Percentiles rank a stretch among this genome's conserved stretches.
Conservation (phyloP, 768 basidiomycete species). For the Mycena polygramma region DNA sequence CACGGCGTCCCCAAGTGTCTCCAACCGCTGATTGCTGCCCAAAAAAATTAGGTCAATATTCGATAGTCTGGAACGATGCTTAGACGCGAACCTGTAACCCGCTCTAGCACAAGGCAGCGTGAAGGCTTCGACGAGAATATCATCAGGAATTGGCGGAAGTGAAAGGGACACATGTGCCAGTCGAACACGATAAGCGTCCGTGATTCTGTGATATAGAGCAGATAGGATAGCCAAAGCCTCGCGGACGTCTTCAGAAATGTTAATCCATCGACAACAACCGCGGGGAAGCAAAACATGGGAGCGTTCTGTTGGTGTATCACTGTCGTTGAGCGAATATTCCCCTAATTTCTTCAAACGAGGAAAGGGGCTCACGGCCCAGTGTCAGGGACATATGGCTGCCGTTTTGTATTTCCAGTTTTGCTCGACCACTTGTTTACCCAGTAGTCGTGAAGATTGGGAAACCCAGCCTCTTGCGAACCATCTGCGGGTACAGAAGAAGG, state of each 20-base stretch:
- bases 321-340: slow-evolving; percentile 48
- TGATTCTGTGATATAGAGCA: slow-evolving; percentile 74
- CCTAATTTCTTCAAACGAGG: slow-evolving; percentile 55
- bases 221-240: slow-evolving; percentile 72
- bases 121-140: slow-evolving; percentile 78
- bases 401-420: slow-evolving; percentile 49
- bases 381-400: slow-evolving; percentile 58
- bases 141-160: slow-evolving; percentile 70
- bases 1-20: slow-evolving; percentile 90
- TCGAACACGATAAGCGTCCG: slow-evolving; percentile 72
- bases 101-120: slow-evolving; percentile 77
- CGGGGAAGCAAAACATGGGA: slow-evolving; percentile 53
- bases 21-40: slow-evolving; percentile 79
- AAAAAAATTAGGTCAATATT: not conserved
- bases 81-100: slow-evolving; percentile 60
- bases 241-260: slow-evolving; percentile 64
- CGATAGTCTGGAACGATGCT: not conserved
- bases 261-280: slow-evolving; percentile 66
- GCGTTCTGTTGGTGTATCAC: slow-evolving; percentile 29
- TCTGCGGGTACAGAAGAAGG: slow-evolving; percentile 69
- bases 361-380: slow-evolving; percentile 65
- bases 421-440: slow-evolving; percentile 68
- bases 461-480: slow-evolving; percentile 63
- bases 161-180: slow-evolving; percentile 65
- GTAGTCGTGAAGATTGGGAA: slow-evolving; percentile 70